Evolutionary conservation across 1,284 basidiomycete species (phyloP).

Genomic region (Phellopilus nigrolimitatus): DNA sequence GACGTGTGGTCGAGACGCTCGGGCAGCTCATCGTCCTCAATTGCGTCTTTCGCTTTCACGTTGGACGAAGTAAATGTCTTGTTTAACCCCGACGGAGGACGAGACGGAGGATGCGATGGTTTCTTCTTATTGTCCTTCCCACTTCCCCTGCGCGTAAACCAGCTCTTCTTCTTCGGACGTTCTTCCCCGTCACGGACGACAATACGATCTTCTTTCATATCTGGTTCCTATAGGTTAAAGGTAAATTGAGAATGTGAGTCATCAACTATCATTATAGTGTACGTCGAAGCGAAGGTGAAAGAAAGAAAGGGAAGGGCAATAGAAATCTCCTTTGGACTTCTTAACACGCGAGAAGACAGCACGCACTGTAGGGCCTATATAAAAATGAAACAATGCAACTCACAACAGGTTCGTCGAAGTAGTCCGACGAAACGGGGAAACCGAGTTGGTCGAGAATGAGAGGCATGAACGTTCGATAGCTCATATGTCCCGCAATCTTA

Average conservation of each 20-base stretch:
- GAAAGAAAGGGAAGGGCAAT: too few species aligned
- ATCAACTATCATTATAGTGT: too few species aligned
- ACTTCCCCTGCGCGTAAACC: slow-evolving; percentile 56
- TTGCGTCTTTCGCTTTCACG: slow-evolving; percentile 18
- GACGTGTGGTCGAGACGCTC: slow-evolving; percentile 32
- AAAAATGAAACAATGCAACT: slow-evolving; percentile 29
- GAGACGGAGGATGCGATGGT: slow-evolving; percentile 25
- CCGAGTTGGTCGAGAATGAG: slow-evolving; percentile 86
- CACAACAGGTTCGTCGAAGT: slow-evolving; percentile 89
- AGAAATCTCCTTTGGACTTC: too few species aligned
- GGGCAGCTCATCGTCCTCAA: slow-evolving; percentile 39
- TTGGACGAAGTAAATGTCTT: slow-evolving; percentile 29
- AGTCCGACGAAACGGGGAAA: slow-evolving; percentile 87
- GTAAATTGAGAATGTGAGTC: slow-evolving; percentile 1
- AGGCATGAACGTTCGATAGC: slow-evolving; percentile 91
- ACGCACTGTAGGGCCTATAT: slow-evolving; percentile 10
- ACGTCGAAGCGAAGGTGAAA: too few species aligned
- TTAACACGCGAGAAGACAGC: too few species aligned
- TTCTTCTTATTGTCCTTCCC: slow-evolving; percentile 29
- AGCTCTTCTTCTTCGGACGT: slow-evolving; percentile 54
- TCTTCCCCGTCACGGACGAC: slow-evolving; percentile 57
- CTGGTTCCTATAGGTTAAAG: slow-evolving; percentile 55
- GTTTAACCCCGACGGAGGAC: slow-evolving; percentile 47
- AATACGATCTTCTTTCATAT: slow-evolving; percentile 68
- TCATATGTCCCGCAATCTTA: slow-evolving; percentile 91